Conservation (phyloP, 2,329 filamentous ascomycete genomes). For the Colletotrichum orbiculare region DNA sequence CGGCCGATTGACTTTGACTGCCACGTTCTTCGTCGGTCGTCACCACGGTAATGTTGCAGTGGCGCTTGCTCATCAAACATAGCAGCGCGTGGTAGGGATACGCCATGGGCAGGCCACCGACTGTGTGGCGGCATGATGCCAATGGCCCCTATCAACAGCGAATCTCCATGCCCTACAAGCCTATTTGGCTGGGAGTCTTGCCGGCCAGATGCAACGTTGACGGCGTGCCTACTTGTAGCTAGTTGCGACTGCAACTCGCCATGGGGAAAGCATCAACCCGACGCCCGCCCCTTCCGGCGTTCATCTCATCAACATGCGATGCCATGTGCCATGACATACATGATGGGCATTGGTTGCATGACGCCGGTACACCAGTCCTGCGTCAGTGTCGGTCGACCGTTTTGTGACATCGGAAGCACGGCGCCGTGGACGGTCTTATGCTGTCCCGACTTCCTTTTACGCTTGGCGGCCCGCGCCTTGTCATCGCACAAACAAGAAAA, state of each 20-base stretch:
- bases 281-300: slow-evolving; percentile 9
- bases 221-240: slow-evolving; percentile 4
- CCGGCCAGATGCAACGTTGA: background rate
- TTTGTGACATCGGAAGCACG: background rate
- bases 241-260: slow-evolving; percentile 18
- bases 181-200: background rate
- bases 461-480: background rate
- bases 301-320: slow-evolving; percentile 29
- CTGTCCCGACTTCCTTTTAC: too few species aligned
- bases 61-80: slow-evolving; percentile 24
- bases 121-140: too few species aligned
- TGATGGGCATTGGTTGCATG: slow-evolving; percentile 26
- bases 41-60: slow-evolving; percentile 2
- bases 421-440: too few species aligned
- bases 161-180: too few species aligned
- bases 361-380: slow-evolving; percentile 6
- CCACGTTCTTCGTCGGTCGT: slow-evolving; percentile 2
- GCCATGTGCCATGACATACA: slow-evolving; percentile 33
- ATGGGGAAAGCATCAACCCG: background rate
- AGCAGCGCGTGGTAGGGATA: background rate
- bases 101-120: too few species aligned
- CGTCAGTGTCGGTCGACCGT: background rate
- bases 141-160: too few species aligned
- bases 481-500: slow-evolving; percentile 4
- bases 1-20: slow-evolving; percentile 26